A percentile compares a stretch with the other conserved stretches of the same genome.
Evolutionary conservation across 306 rosid genomes (phyloP).

Genomic region (Hylodesmum podocarpum): DNA sequence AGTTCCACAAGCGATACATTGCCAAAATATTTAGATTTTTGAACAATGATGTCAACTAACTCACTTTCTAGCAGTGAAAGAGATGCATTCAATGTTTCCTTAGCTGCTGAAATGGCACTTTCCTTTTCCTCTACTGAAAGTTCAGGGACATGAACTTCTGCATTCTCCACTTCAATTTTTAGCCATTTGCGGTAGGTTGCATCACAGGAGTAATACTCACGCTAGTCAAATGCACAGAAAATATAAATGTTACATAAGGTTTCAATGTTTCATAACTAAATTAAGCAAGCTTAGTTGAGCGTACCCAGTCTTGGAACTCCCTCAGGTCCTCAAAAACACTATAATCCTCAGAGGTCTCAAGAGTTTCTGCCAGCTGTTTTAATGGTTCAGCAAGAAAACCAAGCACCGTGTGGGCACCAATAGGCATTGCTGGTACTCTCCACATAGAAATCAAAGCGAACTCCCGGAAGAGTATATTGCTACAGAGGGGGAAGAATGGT

Average conservation of each 20-base stretch:
- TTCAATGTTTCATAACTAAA: constrained; percentile 20
- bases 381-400: constrained; percentile 95
- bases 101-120: constrained; percentile 67
- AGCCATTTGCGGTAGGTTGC: constrained; percentile 99
- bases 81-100: constrained; percentile 75
- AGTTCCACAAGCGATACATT: neutral
- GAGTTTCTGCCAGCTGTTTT: constrained; percentile 81
- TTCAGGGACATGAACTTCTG: constrained; percentile 59
- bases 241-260: constrained; percentile 17
- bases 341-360: constrained; percentile 51
- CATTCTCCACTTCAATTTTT: constrained; percentile 78
- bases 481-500: constrained; percentile 31
- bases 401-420: constrained; percentile 88
- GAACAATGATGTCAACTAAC: constrained; percentile 36
- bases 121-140: constrained; percentile 84
- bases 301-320: constrained; percentile 98
- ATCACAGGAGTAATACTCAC: constrained; percentile 92
- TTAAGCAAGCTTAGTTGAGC: neutral
- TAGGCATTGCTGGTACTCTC: constrained; percentile 95
- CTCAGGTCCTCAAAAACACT: constrained; percentile 67
- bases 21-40: constrained; percentile 20
- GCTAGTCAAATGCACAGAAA: constrained; percentile 45
- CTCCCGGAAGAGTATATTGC: constrained; percentile 94
- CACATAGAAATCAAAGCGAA: constrained; percentile 95
- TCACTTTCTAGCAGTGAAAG: constrained; percentile 75